phyloP scores from a whole-genome alignment of 2,329 filamentous ascomycete species.

The Didymella sp. region DNA sequence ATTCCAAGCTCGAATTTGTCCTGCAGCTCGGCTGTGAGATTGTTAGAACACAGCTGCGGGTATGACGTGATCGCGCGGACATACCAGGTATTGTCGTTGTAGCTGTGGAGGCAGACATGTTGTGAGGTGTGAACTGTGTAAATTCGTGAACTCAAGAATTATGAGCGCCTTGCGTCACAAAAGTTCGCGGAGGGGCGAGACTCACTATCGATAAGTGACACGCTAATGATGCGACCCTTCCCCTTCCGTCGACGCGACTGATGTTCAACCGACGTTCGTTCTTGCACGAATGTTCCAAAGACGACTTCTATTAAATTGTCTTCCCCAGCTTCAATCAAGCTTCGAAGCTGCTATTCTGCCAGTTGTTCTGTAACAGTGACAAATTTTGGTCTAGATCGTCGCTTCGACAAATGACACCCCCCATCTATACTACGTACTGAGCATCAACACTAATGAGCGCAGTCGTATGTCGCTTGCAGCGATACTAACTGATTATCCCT shows the following conservation, averaged over 20 bases:
- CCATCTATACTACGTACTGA: no score
- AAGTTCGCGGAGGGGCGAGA: conserved; percentile 12
- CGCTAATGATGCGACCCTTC: neutral
- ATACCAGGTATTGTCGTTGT: conserved; percentile 16
- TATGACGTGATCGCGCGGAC: neutral
- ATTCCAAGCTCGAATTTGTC: conserved; percentile 78
- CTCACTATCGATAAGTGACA: conserved; percentile 15
- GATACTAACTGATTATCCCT: no score
- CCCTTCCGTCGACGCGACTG: neutral
- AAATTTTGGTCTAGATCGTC: no score
- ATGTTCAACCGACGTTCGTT: neutral
- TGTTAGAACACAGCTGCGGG: conserved; percentile 4
- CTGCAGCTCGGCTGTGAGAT: conserved; percentile 33
- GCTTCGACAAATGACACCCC: no score
- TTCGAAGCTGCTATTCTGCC: no score
- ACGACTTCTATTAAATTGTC: no score
- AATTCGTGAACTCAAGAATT: conserved; percentile 4
- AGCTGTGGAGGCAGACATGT: conserved; percentile 20
- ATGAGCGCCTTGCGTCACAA: conserved; percentile 19
- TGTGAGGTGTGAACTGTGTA: neutral
- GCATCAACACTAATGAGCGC: no score
- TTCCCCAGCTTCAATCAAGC: no score
- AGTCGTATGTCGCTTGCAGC: no score
- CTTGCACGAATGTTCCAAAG: no score
- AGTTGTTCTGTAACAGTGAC: no score